phyloP scores from a whole-genome alignment of 2,329 filamentous ascomycete species.

The Neonectria hederae region DNA sequence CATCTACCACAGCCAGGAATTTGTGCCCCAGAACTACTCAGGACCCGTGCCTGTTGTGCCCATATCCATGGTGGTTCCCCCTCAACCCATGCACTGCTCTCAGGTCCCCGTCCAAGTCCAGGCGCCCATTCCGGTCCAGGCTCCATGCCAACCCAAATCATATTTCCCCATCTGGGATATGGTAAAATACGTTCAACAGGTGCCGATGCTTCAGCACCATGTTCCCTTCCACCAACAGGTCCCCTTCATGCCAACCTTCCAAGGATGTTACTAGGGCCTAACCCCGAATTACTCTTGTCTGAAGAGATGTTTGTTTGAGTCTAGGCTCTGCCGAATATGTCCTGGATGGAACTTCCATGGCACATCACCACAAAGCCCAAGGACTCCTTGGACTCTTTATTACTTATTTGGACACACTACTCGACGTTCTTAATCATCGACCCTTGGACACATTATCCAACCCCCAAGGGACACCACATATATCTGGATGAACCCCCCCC shows the following conservation, averaged over 20 bases:
- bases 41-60: slow-evolving; percentile 47
- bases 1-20: slow-evolving; percentile 57
- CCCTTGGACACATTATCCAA: slow-evolving; percentile 19
- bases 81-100: slow-evolving; percentile 45
- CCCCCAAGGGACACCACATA: slow-evolving; percentile 11
- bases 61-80: slow-evolving; percentile 37
- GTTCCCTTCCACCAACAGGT: slow-evolving; percentile 63
- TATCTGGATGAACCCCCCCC: slow-evolving; percentile 19
- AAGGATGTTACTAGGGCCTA: slow-evolving; percentile 57
- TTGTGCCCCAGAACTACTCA: slow-evolving; percentile 56
- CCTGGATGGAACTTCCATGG: slow-evolving; percentile 32
- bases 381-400: slow-evolving; percentile 11
- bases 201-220: slow-evolving; percentile 59
- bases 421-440: slow-evolving; percentile 23
- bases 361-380: slow-evolving; percentile 17
- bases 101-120: slow-evolving; percentile 40
- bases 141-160: slow-evolving; percentile 57
- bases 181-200: slow-evolving; percentile 62
- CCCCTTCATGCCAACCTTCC: slow-evolving; percentile 61
- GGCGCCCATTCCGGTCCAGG: slow-evolving; percentile 50
- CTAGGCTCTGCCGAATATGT: background rate
- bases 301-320: slow-evolving; percentile 5
- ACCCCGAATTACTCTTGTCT: background rate
- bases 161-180: slow-evolving; percentile 62
- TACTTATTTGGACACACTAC: slow-evolving; percentile 24